Conservation (phyloP, 208 protist species). For the Herpetomonas tarakana region DNA sequence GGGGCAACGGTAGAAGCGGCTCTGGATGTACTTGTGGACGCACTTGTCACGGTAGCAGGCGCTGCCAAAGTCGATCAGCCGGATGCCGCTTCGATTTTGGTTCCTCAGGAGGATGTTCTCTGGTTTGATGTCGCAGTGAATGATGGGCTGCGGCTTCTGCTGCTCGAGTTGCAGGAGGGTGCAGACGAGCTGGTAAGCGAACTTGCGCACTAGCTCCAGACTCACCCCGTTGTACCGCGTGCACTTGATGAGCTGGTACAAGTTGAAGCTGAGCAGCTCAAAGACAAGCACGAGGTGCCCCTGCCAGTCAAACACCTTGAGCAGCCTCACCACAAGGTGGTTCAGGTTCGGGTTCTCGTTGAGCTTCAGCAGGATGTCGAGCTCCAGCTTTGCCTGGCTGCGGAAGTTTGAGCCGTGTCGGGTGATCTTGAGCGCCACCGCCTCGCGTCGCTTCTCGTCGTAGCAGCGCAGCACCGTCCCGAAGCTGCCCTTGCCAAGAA, state of each 20-base stretch:
- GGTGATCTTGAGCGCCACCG: slow-evolving; percentile 89
- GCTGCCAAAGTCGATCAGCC: slow-evolving; percentile 98
- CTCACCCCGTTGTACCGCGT: slow-evolving; percentile 87
- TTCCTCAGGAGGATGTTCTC: slow-evolving; percentile 93
- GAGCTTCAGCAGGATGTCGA: slow-evolving; percentile 78
- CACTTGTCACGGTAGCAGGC: slow-evolving; percentile 92
- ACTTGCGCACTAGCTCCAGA: slow-evolving; percentile 89
- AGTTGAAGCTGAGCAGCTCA: slow-evolving; percentile 95
- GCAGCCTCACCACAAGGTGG: slow-evolving; percentile 76
- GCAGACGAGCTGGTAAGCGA: slow-evolving; percentile 93
- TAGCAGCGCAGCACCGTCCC: slow-evolving; percentile 88
- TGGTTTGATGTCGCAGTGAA: slow-evolving; percentile 98
- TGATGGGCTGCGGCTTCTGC: slow-evolving; percentile 88
- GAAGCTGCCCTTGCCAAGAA: slow-evolving; percentile 90
- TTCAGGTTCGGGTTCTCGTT: slow-evolving; percentile 60
- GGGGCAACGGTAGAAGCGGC: slow-evolving; percentile 97
- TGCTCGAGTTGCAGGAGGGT: slow-evolving; percentile 87
- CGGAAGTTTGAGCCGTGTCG: slow-evolving; percentile 79
- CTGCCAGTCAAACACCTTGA: slow-evolving; percentile 89
- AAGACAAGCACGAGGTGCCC: slow-evolving; percentile 97
- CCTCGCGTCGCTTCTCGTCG: slow-evolving; percentile 75
- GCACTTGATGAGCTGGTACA: slow-evolving; percentile 96
- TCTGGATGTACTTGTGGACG: slow-evolving; percentile 98
- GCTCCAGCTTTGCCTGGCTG: slow-evolving; percentile 80
- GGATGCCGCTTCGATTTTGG: slow-evolving; percentile 90